phyloP scores from a whole-genome alignment of 2,329 filamentous ascomycete genomes.

The Aspergillus phoenicis region DNA sequence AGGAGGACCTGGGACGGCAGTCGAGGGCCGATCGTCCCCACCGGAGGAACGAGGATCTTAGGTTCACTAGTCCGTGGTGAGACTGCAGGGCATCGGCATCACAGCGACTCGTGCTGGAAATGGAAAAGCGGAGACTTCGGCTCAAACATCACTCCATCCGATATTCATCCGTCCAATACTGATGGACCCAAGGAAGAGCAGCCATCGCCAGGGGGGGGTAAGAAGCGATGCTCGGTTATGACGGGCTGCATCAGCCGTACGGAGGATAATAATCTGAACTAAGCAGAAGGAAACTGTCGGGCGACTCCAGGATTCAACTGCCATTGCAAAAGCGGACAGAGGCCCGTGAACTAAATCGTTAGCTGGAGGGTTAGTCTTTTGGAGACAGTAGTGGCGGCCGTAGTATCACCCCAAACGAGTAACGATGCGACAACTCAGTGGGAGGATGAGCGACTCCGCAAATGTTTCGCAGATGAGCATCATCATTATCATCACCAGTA shows the following conservation, averaged over 20 bases:
- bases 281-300: background rate
- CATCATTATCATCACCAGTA: too few relatives aligned
- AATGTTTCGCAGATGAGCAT: background rate
- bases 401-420: constrained; percentile 20
- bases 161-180: background rate
- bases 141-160: constrained; percentile 3
- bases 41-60: constrained; percentile 27
- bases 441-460: constrained; percentile 1
- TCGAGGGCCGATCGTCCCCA: constrained; percentile 31
- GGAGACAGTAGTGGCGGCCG: constrained; percentile 11
- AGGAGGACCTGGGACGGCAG: constrained; percentile 25
- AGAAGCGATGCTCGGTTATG: background rate
- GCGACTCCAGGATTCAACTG: constrained; percentile 1
- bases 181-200: background rate
- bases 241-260: background rate
- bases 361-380: constrained; percentile 22
- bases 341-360: constrained; percentile 20
- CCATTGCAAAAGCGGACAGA: constrained; percentile 16
- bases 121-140: constrained; percentile 18
- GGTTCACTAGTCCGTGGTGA: constrained; percentile 17
- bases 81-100: constrained; percentile 17
- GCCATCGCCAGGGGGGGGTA: background rate
- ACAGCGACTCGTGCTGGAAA: constrained; percentile 18
- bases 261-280: background rate
- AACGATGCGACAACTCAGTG: constrained; percentile 18